Percentiles rank a stretch among this genome's conserved stretches.
These are phyloP conservation scores for Lenzites betulinus DNA, from an alignment of 768 basidiomycete genomes.

Conservation along the genomic window DNA sequence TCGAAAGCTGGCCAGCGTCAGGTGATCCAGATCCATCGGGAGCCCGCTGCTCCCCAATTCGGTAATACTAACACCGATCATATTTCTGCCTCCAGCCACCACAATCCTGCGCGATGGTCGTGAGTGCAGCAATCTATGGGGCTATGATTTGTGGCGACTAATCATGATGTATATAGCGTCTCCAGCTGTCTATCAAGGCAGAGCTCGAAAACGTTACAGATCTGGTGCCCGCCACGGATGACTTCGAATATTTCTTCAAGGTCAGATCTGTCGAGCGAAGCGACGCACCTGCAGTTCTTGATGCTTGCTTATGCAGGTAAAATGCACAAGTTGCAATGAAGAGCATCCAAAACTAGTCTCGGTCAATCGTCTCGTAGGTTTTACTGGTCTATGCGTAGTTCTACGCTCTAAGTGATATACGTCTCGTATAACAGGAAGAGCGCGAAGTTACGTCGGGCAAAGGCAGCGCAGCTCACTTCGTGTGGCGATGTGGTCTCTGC, in stretches of 20 bases:
- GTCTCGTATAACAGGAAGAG: constrained; percentile 50
- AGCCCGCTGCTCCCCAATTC: not conserved
- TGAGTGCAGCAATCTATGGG: constrained; percentile 4
- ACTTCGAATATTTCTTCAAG: constrained; percentile 83
- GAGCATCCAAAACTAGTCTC: constrained; percentile 70
- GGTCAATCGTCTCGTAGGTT: constrained; percentile 64
- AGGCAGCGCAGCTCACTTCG: constrained; percentile 71
- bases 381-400: not conserved
- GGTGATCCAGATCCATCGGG: constrained; percentile 17
- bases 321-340: constrained; percentile 81
- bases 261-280: constrained; percentile 35
- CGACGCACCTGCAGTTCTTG: not conserved
- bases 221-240: constrained; percentile 60
- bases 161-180: constrained; percentile 40
- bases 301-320: constrained; percentile 50
- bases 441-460: constrained; percentile 66
- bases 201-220: constrained; percentile 79
- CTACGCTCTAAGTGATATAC: not conserved
- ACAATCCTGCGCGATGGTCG: constrained; percentile 13
- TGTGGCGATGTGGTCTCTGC: constrained; percentile 79
- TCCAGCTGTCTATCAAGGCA: constrained; percentile 72
- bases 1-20: constrained; percentile 16
- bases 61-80: constrained; percentile 2
- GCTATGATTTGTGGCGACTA: not conserved
- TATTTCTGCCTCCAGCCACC: not conserved